Evolutionary conservation across 75 land plant genomes (phyloP).

Genomic region (Cryptomeria japonica): DNA sequence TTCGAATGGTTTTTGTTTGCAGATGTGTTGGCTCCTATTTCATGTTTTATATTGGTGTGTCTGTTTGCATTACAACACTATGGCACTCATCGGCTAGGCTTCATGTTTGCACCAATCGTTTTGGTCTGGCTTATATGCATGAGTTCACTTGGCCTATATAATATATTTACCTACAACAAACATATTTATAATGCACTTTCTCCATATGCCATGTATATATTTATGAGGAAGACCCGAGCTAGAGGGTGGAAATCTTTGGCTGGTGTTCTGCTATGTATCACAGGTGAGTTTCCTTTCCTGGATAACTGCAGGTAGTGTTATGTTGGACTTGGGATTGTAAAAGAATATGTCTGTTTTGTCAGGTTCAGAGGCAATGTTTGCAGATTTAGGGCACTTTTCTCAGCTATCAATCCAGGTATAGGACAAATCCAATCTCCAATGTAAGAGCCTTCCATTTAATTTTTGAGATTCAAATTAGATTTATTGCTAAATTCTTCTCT

Average conservation of each 20-base stretch:
- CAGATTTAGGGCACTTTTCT: slow-evolving; percentile 93
- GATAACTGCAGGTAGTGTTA: background rate
- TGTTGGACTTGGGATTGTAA: background rate
- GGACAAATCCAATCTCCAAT: background rate
- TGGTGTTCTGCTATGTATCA: slow-evolving; percentile 52
- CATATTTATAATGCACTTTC: slow-evolving; percentile 51
- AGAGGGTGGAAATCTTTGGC: slow-evolving; percentile 60
- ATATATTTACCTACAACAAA: slow-evolving; percentile 50
- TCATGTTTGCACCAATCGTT: slow-evolving; percentile 61
- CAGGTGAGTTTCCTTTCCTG: slow-evolving; percentile 28
- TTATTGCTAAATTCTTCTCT: background rate
- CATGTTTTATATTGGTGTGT: slow-evolving; percentile 52
- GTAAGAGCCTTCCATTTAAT: background rate
- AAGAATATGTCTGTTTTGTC: slow-evolving; percentile 14
- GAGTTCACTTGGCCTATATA: slow-evolving; percentile 56
- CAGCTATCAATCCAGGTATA: slow-evolving; percentile 78
- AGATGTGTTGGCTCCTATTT: slow-evolving; percentile 57
- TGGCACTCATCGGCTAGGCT: slow-evolving; percentile 60
- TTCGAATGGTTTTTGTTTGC: slow-evolving; percentile 25
- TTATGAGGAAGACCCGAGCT: slow-evolving; percentile 33
- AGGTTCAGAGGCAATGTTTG: slow-evolving; percentile 97
- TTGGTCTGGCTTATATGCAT: slow-evolving; percentile 58
- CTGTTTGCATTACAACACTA: slow-evolving; percentile 64
- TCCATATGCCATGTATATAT: slow-evolving; percentile 48
- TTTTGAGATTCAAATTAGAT: background rate